These are phyloP conservation scores for Tolypocladium nubicola DNA, from an alignment of 2,329 filamentous ascomycete genomes.

Conservation along the genomic window DNA sequence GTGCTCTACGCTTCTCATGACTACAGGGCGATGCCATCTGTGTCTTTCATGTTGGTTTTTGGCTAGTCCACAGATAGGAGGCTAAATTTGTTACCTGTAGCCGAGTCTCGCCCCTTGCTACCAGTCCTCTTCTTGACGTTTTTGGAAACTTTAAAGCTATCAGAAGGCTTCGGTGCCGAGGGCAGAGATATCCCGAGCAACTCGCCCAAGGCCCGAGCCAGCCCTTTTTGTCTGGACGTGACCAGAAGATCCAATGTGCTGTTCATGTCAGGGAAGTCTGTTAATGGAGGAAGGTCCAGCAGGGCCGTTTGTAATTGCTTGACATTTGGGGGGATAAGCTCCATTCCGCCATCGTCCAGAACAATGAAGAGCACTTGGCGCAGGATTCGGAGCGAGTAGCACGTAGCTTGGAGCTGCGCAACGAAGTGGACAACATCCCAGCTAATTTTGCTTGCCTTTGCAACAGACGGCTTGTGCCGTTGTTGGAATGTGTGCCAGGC, in stretches of 20 bases:
- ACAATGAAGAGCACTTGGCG: constrained; percentile 21
- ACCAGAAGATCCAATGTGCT: constrained; percentile 10
- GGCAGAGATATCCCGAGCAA: constrained; percentile 7
- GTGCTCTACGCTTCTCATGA: not conserved
- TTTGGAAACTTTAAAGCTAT: not conserved
- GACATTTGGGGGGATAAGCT: not conserved
- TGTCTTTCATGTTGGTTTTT: not conserved
- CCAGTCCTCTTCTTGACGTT: not conserved
- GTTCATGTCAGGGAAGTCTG: constrained; percentile 12
- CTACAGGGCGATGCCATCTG: too few species aligned
- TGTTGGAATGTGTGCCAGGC: constrained; percentile 12
- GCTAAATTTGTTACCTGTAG: constrained; percentile 6
- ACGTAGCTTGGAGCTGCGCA: constrained; percentile 47
- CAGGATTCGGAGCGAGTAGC: constrained; percentile 50
- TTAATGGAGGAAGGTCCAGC: constrained; percentile 13
- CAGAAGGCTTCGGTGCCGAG: not conserved
- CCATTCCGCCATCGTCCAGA: not conserved
- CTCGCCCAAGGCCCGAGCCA: constrained; percentile 7
- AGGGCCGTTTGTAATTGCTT: constrained; percentile 11
- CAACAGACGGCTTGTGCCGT: not conserved
- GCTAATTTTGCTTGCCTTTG: not conserved
- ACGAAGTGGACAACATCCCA: constrained; percentile 54
- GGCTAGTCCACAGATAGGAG: constrained; percentile 5
- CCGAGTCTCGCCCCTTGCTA: not conserved
- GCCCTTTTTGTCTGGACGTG: constrained; percentile 2